These are phyloP conservation scores for Calonectria leucothoes DNA, from an alignment of 2,329 filamentous ascomycete species.

Conservation along the genomic window DNA sequence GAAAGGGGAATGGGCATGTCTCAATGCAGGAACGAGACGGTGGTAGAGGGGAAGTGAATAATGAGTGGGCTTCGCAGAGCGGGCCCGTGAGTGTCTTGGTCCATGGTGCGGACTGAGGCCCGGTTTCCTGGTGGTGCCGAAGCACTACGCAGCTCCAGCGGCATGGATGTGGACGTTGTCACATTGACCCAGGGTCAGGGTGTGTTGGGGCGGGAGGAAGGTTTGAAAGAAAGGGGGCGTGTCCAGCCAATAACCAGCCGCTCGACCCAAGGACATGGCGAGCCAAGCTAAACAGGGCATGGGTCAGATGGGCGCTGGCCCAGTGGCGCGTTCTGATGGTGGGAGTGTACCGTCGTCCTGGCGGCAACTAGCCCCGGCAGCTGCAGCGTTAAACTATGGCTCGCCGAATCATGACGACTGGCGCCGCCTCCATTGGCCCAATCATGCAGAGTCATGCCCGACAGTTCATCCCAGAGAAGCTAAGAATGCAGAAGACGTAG, in stretches of 20 bases:
- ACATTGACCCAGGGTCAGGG: conserved; percentile 35
- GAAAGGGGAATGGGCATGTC: conserved; percentile 51
- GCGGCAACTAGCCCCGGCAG: conserved; percentile 41
- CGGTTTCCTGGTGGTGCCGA: conserved; percentile 35
- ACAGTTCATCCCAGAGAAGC: conserved; percentile 16
- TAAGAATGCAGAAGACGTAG: conserved; percentile 10
- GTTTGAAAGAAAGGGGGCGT: conserved; percentile 27
- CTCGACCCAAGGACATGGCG: conserved; percentile 30
- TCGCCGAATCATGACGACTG: conserved; percentile 31
- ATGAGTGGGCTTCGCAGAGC: conserved; percentile 34
- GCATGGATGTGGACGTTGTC: conserved; percentile 41
- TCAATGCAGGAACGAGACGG: conserved; percentile 52
- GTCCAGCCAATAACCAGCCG: conserved; percentile 37
- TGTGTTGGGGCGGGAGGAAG: conserved; percentile 37
- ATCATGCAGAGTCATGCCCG: conserved; percentile 21
- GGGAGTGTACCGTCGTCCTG: conserved; percentile 29
- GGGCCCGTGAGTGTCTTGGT: conserved; percentile 33
- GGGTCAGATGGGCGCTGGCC: conserved; percentile 35
- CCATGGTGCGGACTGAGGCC: conserved; percentile 31
- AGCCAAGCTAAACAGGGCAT: conserved; percentile 37
- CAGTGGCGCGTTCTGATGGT: conserved; percentile 30
- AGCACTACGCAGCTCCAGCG: conserved; percentile 31
- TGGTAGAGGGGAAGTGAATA: conserved; percentile 34
- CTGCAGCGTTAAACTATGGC: conserved; percentile 31
- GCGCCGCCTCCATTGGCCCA: conserved; percentile 26